Conservation (phyloP, 805 yeast genomes). For the Wickerhamomyces chaumierensis region DNA sequence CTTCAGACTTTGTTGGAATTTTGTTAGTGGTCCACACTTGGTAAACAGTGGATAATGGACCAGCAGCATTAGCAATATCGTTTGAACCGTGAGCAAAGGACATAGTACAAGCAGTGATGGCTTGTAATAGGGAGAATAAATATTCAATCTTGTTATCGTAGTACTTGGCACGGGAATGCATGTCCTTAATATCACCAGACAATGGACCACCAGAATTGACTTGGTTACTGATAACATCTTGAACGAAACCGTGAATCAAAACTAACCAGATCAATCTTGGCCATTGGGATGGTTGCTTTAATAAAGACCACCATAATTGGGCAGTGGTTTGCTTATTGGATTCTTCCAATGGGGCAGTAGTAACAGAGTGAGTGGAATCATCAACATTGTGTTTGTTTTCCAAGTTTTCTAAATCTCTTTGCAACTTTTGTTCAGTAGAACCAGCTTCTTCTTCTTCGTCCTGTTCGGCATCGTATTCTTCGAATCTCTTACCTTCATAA, state of each 20-base stretch:
- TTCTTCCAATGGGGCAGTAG: conserved; percentile 14
- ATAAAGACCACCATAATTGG: conserved; percentile 25
- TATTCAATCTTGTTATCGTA: conserved; percentile 65
- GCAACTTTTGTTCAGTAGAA: conserved; percentile 12
- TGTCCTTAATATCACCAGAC: conserved; percentile 32
- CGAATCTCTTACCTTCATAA: conserved; percentile 46
- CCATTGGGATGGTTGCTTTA: conserved; percentile 43
- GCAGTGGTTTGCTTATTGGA: conserved; percentile 24
- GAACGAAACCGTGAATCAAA: conserved; percentile 47
- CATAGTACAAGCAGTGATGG: conserved; percentile 67
- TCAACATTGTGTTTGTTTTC: conserved; percentile 9
- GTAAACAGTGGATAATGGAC: conserved; percentile 61
- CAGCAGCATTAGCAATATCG: conserved; percentile 70
- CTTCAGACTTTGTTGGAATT: conserved; percentile 34
- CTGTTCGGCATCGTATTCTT: conserved; percentile 6
- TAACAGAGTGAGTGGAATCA: conserved; percentile 1
- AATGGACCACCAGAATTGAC: conserved; percentile 27
- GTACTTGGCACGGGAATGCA: conserved; percentile 50
- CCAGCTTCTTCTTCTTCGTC: conserved; percentile 8
- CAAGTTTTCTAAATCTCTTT: conserved; percentile 13
- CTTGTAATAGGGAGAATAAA: conserved; percentile 57
- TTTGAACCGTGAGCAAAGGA: conserved; percentile 79
- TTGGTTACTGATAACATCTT: conserved; percentile 49
- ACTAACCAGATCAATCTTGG: conserved; percentile 37
- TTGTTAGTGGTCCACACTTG: conserved; percentile 45